Base-by-base conservation (phyloP, 257 asterid species). In the Nicotiana sylvestris region DNA sequence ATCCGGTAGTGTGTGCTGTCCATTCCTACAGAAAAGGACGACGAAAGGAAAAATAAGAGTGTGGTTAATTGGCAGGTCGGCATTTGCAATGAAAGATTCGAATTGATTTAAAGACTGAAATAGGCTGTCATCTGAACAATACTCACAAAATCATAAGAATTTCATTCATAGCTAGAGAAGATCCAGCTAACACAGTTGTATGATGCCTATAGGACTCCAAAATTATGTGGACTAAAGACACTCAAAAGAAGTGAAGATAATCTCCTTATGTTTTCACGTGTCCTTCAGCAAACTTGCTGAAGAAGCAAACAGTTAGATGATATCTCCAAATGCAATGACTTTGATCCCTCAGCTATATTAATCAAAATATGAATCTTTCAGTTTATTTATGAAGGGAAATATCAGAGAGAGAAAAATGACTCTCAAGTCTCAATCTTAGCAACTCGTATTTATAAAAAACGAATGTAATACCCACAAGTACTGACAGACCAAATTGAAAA, bases 1-100 rank as follows among this genome's bases (percentile, higher is more conserved):
- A 89, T 94, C 94, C 0, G 98, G 98, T 76, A 95, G 89, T 49
- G 81, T 80, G 89, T 95, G 99, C 87, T 85, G 84, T 86, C 98
- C 98, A n/a, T 92, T 89, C 97, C 99, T 95, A 85, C 68, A 81
- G 69, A 83, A 35, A 81, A 79, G 49, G 78, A 25, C 27, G 51
- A 43, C 30, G 37, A 77, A 81, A 13, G 0, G n/a, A 3, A 64
- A 67, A 33, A 27, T 30, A 57, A 55, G 15, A 56, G 12, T 18
- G 69, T 56, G 18, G 6, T 35, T 58, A 35, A 51, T 74, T 74
- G 27, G 64, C 60, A 76, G 74, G 62, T 16, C 1, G 25, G 29
- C 68, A 79, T 30, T 49, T 74, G 80, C 62, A 27, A 27, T 15
- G 80, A 51, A 49, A 51, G 53, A 27, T 27, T 27, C 8, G 21